Evolutionary conservation across 2,329 filamentous ascomycete species (phyloP), one percentile per base, ranked within the genome.

Genomic region (Grosmannia huntii): DNA sequence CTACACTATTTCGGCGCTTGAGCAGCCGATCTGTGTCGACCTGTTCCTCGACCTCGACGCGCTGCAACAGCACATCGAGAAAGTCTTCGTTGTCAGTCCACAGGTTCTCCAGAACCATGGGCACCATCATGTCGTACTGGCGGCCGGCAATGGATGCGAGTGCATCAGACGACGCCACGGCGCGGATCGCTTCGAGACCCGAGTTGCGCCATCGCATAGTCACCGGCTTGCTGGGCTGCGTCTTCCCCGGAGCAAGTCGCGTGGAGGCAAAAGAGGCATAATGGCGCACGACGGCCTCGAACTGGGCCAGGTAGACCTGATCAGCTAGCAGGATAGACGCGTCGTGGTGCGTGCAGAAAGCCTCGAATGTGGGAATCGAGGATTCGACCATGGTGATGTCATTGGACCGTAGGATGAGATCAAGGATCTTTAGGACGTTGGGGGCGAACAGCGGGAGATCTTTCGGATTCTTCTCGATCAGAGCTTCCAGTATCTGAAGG

Each of bases 321-420:
- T 97, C 91, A 60, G 89, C 90, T 31, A 90, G 85, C 57, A 97
- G 82, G 10, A 86, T 86, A 38, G 90, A 88, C 59, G 86, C 85
- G 67, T 97, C 91, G 70, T 96, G 90, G 73, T 95, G 82, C 60
- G 84, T 81, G 74, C 92, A 97, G 68, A 96, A 94, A 27, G 86
- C 85, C 66, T 91, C 85, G 68, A 96, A 96, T 4, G 89, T 90
- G 3, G 85, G 82, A 62, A 95, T 80, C 3, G 90, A 94, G 41
- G 91, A 90, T 73, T 97, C 91, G 61, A 95, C 85, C 84, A 97
- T 89, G 64, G 87, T 89, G 62, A 97, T 87, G 70, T 97, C 90
- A 70, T 86, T 84, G 62, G 90, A 95, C 60, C 84, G 83, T 57
- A 97, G 81, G 66, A 97, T 86, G 58, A 85, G 85, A 63, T 86